A percentile compares a stretch with the other conserved stretches of the same genome.
Evolutionary conservation across 805 yeast species (phyloP).

Genomic region (Metschnikowia cubensis): DNA sequence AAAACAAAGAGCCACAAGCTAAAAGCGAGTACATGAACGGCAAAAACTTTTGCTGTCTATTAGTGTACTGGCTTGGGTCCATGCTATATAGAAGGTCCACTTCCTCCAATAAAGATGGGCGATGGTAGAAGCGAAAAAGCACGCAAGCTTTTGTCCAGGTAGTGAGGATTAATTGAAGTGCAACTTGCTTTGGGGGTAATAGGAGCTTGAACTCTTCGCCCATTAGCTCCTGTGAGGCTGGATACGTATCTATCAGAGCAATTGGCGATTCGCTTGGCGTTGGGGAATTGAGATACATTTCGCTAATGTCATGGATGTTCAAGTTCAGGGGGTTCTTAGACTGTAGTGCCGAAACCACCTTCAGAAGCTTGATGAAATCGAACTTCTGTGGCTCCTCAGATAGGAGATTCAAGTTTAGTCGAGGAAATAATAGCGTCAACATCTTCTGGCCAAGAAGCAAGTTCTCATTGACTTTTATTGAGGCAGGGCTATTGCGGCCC

Average conservation of each 20-base stretch:
- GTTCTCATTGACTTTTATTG: slow-evolving; percentile 14
- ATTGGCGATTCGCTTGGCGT: slow-evolving; percentile 18
- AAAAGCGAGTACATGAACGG: slow-evolving; percentile 83
- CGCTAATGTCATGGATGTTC: slow-evolving; percentile 26
- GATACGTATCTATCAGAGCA: slow-evolving; percentile 7
- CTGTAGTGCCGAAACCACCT: slow-evolving; percentile 21
- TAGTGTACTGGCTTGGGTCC: slow-evolving; percentile 68
- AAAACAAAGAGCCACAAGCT: slow-evolving; percentile 82
- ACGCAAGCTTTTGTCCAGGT: slow-evolving; percentile 88
- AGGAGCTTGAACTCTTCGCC: slow-evolving; percentile 56
- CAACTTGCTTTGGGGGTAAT: slow-evolving; percentile 71
- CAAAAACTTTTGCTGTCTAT: slow-evolving; percentile 67
- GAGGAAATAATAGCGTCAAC: slow-evolving; percentile 33
- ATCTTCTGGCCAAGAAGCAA: slow-evolving; percentile 31
- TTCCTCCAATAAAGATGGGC: slow-evolving; percentile 75
- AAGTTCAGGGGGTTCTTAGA: slow-evolving; percentile 16
- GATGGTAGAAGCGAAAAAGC: slow-evolving; percentile 76
- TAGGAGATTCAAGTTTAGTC: slow-evolving; percentile 30
- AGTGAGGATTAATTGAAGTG: slow-evolving; percentile 64
- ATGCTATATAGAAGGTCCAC: slow-evolving; percentile 71
- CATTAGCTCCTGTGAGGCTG: slow-evolving; percentile 22
- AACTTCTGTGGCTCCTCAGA: slow-evolving; percentile 28
- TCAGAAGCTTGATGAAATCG: slow-evolving; percentile 34
- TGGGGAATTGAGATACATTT: slow-evolving; percentile 26
- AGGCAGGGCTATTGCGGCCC: slow-evolving; percentile 15